phyloP scores from a whole-genome alignment of 345 rosid species.

The Populus tremula region DNA sequence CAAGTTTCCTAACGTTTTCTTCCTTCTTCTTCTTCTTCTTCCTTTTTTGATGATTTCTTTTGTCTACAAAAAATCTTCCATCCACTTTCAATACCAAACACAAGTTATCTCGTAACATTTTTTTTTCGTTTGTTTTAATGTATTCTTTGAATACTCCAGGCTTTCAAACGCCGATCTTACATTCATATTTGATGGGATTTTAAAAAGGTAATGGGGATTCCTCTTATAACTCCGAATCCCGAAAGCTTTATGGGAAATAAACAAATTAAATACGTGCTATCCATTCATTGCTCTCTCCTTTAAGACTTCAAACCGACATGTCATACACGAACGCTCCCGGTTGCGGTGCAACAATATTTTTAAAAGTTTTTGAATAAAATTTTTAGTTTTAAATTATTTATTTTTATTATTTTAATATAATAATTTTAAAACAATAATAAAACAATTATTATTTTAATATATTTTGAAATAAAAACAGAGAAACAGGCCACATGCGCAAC shows the following conservation, averaged over 20 bases:
- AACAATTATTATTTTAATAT: no score
- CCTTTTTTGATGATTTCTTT: background rate
- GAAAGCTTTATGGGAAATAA: background rate
- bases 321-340: background rate
- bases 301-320: background rate
- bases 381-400: no score
- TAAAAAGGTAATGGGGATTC: background rate
- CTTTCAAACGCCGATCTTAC: background rate
- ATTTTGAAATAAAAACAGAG: no score
- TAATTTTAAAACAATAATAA: no score
- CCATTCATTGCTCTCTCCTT: no score
- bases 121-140: background rate
- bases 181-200: background rate
- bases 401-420: no score
- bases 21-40: no score
- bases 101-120: background rate
- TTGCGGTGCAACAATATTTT: no score
- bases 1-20: background rate
- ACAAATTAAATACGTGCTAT: background rate
- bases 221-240: background rate
- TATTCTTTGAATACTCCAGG: background rate
- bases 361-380: no score
- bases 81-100: background rate
- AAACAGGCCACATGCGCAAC: background rate
- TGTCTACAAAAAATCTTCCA: background rate